Conservation (phyloP, 2,329 filamentous ascomycete genomes). For the Botrytis elliptica region DNA sequence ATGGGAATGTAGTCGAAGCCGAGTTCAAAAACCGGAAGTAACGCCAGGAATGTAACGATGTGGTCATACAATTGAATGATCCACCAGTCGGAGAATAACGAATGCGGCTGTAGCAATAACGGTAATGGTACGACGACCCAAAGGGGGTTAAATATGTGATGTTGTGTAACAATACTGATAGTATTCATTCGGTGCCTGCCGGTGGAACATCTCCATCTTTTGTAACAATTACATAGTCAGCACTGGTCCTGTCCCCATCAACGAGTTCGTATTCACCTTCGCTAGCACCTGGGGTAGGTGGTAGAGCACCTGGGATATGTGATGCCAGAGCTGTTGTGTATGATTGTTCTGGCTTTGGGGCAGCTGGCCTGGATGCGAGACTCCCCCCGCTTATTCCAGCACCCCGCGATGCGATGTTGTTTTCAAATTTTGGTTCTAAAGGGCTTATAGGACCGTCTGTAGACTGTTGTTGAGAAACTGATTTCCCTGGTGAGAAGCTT, state of each 20-base stretch:
- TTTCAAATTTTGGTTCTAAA: constrained; percentile 18
- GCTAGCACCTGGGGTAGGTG: constrained; percentile 40
- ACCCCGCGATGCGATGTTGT: not conserved
- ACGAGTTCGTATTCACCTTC: constrained; percentile 40
- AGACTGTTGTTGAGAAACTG: not conserved
- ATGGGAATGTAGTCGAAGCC: constrained; percentile 11
- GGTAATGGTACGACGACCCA: constrained; percentile 4
- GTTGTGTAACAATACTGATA: constrained; percentile 15
- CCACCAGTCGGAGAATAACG: constrained; percentile 17
- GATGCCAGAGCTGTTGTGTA: constrained; percentile 15
- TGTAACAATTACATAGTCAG: constrained; percentile 28
- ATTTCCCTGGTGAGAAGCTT: not conserved
- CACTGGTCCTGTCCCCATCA: constrained; percentile 26
- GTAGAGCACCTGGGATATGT: constrained; percentile 35
- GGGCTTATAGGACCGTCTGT: constrained; percentile 7
- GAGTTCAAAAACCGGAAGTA: constrained; percentile 14
- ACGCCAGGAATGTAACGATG: constrained; percentile 18
- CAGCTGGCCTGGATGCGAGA: constrained; percentile 11
- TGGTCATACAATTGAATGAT: constrained; percentile 18
- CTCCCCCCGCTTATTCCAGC: not conserved
- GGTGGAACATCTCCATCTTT: constrained; percentile 33
- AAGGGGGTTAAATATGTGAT: not conserved
- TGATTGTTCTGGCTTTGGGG: constrained; percentile 9
- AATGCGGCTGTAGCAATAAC: constrained; percentile 9
- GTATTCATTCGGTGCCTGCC: constrained; percentile 19